Evolutionary conservation across 2,329 filamentous ascomycete genomes (phyloP).

Genomic region (Pseudocercospora ulei): DNA sequence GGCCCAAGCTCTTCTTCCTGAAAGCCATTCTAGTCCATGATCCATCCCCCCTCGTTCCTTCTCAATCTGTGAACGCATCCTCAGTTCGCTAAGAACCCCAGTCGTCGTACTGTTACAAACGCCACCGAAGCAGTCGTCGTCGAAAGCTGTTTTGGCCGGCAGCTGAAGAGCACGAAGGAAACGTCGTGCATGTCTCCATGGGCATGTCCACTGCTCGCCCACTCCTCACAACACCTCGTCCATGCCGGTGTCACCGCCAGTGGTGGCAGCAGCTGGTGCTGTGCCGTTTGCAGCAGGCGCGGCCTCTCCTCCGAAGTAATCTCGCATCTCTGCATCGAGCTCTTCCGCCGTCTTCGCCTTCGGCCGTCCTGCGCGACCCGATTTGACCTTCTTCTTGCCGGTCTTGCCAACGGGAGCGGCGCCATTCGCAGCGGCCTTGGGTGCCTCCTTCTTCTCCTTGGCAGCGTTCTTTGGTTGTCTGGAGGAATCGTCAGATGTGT

Average conservation of each 20-base stretch:
- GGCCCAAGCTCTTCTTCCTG: no score
- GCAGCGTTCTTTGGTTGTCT: constrained; percentile 33
- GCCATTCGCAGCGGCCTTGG: constrained; percentile 52
- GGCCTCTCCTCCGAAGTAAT: constrained; percentile 64
- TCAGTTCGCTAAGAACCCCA: constrained; percentile 6
- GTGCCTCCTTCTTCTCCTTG: constrained; percentile 37
- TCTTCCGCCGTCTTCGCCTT: constrained; percentile 88
- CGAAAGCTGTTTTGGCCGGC: background rate
- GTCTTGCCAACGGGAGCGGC: constrained; percentile 42
- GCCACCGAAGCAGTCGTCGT: constrained; percentile 1
- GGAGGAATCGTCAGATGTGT: constrained; percentile 17
- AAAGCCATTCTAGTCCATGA: constrained; percentile 10
- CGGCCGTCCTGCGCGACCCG: constrained; percentile 54
- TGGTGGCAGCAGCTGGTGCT: constrained; percentile 41
- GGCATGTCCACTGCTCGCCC: background rate
- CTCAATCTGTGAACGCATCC: constrained; percentile 9
- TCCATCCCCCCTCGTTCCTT: constrained; percentile 9
- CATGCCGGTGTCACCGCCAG: constrained; percentile 47
- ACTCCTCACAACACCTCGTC: constrained; percentile 47
- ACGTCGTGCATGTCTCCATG: background rate
- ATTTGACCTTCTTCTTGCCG: constrained; percentile 46
- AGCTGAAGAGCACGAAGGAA: constrained; percentile 9
- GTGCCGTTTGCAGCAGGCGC: constrained; percentile 40
- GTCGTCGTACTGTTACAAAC: constrained; percentile 13
- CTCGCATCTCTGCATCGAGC: constrained; percentile 93